These are phyloP conservation scores for Syzygium jambos DNA, from an alignment of 345 rosid species.

Conservation along the genomic window DNA sequence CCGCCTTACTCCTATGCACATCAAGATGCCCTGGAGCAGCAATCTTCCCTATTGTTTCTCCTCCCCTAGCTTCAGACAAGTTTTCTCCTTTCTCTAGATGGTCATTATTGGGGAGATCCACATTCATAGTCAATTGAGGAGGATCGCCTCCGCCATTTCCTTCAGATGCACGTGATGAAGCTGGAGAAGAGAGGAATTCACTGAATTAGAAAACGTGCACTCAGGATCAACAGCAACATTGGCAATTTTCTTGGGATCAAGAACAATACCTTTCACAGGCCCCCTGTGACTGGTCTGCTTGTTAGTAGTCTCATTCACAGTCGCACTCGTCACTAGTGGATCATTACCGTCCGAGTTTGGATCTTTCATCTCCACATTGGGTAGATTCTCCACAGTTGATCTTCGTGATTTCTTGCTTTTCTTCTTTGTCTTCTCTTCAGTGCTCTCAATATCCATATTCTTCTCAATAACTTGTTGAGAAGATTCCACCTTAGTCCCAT, in stretches of 20 bases:
- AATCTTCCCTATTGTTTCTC: background rate
- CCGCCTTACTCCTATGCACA: background rate
- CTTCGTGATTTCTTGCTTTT: background rate
- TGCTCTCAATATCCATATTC: background rate
- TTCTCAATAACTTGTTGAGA: background rate
- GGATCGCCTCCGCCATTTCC: constrained; percentile 6
- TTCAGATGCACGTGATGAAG: constrained; percentile 3
- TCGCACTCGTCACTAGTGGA: background rate
- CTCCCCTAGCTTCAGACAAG: background rate
- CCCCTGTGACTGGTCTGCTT: background rate
- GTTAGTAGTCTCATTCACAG: background rate
- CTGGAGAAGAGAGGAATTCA: background rate
- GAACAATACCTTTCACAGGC: background rate
- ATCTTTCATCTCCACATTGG: background rate
- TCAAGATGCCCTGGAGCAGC: background rate
- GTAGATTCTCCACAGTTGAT: background rate
- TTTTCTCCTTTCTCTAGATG: background rate
- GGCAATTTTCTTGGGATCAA: background rate
- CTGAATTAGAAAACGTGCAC: background rate
- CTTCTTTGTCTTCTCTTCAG: background rate
- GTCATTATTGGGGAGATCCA: constrained; percentile 5
- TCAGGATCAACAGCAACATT: background rate
- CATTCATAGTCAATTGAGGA: background rate
- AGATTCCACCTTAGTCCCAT: background rate
- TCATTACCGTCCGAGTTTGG: constrained; percentile 1